Base-by-base conservation (phyloP, 1,284 basidiomycete genomes). In the Boletellus sp. region DNA sequence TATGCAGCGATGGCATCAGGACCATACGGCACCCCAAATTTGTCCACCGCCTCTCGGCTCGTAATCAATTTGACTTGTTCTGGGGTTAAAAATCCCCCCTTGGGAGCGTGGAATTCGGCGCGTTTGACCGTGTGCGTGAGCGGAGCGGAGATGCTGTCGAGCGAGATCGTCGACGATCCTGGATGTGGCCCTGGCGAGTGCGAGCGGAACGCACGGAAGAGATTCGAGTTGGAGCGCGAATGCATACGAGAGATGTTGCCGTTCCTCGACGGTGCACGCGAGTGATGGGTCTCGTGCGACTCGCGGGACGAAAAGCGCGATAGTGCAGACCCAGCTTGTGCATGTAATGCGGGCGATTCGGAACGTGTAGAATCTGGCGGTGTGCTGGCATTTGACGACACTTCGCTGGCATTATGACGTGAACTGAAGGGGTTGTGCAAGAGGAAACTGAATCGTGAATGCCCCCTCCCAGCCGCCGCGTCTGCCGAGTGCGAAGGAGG, bases 21-120 rank as follows among this genome's bases (percentile, higher is more conserved):
- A 1, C 80, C 80, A 42, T 79, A 82, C 33, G 79, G 79, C 50
- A 78, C 61, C 8, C 78, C 77, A 54, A 81, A 81, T 48, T 66
- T 68, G 43, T 72, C 74, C 47, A 80, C 63, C 16, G 69, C 70
- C 53, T 79, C 75, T 15, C 75, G 63, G 18, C 74, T 75, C 40
- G 74, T 72, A 50, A 81, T 72, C 50, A 81, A 66, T 57, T 73
- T 73, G 52, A 81, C 64, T 59, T 81, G 79, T 49, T 82, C 78
- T 0, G 79, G 69, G 16, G 79, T 81, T 39, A 65, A 21, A 21
- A 80, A 72, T 0, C 80, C 79, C 8, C 69, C 64, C 45, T 68
- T 68, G 16, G 79, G 79, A 55, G 74, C 78, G 53, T 70, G 68
- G 48, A 81, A 76, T 56, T 76, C 75, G 3, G 79, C 76, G 38